Evolutionary conservation across 208 protist genomes (phyloP).

Genomic region (Blechomonas ayalai): DNA sequence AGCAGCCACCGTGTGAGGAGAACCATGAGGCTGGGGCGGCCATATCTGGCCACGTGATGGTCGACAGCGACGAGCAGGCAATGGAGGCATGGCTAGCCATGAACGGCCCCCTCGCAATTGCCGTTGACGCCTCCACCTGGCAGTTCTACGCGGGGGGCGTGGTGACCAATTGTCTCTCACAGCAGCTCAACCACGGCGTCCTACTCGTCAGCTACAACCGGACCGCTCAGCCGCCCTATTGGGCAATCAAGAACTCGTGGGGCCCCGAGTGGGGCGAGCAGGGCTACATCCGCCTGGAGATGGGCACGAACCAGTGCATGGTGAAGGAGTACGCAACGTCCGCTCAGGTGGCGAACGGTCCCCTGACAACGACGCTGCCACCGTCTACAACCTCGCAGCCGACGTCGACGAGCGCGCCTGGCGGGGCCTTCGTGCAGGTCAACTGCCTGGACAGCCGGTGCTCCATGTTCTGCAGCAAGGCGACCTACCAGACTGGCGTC

Average conservation of each 20-base stretch:
- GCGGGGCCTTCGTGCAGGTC: constrained; percentile 17
- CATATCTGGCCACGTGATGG: constrained; percentile 58
- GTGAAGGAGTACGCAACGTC: constrained; percentile 60
- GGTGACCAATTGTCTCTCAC: constrained; percentile 50
- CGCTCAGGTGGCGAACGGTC: constrained; percentile 20
- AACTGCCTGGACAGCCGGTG: constrained; percentile 32
- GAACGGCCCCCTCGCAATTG: constrained; percentile 84
- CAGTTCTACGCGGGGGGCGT: constrained; percentile 76
- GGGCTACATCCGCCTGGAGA: constrained; percentile 85
- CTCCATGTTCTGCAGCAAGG: constrained; percentile 22
- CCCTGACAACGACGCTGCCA: constrained; percentile 7
- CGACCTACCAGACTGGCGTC: constrained; percentile 20
- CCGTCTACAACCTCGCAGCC: constrained; percentile 4
- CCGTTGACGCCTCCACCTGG: constrained; percentile 86
- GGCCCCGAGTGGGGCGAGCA: constrained; percentile 81
- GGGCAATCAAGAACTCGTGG: constrained; percentile 91
- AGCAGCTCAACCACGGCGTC: constrained; percentile 84
- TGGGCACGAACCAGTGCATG: constrained; percentile 77
- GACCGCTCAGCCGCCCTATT: constrained; percentile 60
- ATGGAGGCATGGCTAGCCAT: constrained; percentile 64
- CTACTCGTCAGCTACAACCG: constrained; percentile 84
- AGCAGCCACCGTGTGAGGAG: constrained; percentile 2
- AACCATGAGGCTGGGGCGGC: constrained; percentile 41
- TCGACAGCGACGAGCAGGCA: constrained; percentile 64
- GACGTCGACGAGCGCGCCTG: constrained; percentile 5